These are phyloP conservation scores for Elongisporangium undulatum DNA, from an alignment of 352 stramenopile species.

Conservation along the genomic window DNA sequence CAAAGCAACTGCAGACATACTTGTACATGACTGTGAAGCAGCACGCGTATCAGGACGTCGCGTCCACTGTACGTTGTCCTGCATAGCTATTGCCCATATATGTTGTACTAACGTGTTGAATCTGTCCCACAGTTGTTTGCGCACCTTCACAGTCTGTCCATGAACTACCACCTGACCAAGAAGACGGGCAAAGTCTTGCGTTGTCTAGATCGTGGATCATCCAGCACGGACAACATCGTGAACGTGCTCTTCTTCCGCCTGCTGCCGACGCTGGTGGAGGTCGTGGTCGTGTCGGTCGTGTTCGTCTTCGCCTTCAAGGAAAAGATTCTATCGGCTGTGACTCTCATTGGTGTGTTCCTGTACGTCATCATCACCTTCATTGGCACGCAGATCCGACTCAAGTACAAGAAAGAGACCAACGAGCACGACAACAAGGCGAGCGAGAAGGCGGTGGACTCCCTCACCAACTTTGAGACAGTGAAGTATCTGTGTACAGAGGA, in stretches of 20 bases:
- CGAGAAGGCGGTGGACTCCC: conserved; percentile 93
- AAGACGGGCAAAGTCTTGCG: conserved; percentile 96
- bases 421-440: conserved; percentile 96
- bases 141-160: conserved; percentile 93
- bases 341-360: conserved; percentile 89
- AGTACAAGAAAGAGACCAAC: conserved; percentile 92
- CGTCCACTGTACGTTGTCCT: conserved; percentile 51
- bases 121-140: conserved; percentile 69
- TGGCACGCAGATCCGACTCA: conserved; percentile 57
- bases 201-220: conserved; percentile 83
- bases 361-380: conserved; percentile 93
- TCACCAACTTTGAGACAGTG: conserved; percentile 98
- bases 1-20: conserved; percentile 94
- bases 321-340: conserved; percentile 79
- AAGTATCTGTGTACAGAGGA: conserved; percentile 96
- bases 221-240: conserved; percentile 90
- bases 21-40: conserved; percentile 95
- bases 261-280: conserved; percentile 92
- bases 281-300: conserved; percentile 90
- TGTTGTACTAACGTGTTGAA: neutral
- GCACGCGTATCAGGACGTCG: conserved; percentile 95
- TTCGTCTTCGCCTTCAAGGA: conserved; percentile 91
- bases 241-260: conserved; percentile 97
- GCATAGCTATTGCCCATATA: conserved; percentile 4
- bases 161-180: conserved; percentile 97